Evolutionary conservation across 805 yeast species (phyloP).

Genomic region (Priceomyces fermenticarens): DNA sequence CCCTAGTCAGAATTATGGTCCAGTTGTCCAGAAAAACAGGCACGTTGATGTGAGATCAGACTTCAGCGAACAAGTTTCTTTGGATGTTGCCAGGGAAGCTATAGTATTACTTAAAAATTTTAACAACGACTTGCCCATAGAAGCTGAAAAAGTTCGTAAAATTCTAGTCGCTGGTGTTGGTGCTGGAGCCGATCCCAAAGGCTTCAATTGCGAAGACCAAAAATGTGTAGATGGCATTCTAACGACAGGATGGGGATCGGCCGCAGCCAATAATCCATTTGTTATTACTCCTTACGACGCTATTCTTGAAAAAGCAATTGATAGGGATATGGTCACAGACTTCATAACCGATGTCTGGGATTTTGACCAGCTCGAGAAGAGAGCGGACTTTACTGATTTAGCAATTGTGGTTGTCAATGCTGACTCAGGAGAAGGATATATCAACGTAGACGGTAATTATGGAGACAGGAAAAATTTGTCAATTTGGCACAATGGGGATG

Average conservation of each 20-base stretch:
- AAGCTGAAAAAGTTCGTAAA: constrained; percentile 38
- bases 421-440: constrained; percentile 57
- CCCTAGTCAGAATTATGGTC: constrained; percentile 54
- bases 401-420: constrained; percentile 54
- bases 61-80: constrained; percentile 46
- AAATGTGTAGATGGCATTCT: constrained; percentile 52
- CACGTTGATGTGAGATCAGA: constrained; percentile 53
- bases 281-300: constrained; percentile 61
- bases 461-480: constrained; percentile 57
- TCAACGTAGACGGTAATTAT: constrained; percentile 54
- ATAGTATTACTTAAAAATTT: constrained; percentile 53
- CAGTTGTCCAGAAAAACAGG: constrained; percentile 51
- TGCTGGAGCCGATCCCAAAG: constrained; percentile 50
- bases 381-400: constrained; percentile 50
- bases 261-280: constrained; percentile 53
- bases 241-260: constrained; percentile 66
- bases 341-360: constrained; percentile 46
- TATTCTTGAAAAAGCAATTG: constrained; percentile 44
- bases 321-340: constrained; percentile 44
- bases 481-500: constrained; percentile 59
- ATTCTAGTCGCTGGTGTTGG: constrained; percentile 51
- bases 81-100: constrained; percentile 56
- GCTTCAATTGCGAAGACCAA: constrained; percentile 54
- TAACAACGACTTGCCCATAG: constrained; percentile 52
- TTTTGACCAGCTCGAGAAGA: constrained; percentile 38